Conservation (phyloP, 768 basidiomycete genomes). For the Suillus clintonianus region DNA sequence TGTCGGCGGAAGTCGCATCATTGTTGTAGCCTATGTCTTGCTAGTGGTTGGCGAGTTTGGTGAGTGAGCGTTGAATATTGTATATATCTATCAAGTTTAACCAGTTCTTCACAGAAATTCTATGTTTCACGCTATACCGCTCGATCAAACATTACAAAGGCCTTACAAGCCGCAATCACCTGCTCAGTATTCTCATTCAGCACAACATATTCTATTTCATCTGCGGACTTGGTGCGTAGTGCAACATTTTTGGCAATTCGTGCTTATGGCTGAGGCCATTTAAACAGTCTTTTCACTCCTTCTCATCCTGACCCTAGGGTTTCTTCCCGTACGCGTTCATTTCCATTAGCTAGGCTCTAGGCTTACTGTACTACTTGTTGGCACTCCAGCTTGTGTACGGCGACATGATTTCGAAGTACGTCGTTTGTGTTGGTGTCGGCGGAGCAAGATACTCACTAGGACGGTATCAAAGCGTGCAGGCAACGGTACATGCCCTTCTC, state of each 20-base stretch:
- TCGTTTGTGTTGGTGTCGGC: not conserved
- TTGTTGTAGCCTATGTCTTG: not conserved
- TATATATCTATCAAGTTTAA: not conserved
- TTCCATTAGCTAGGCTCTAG: too few species aligned
- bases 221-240: slow-evolving; percentile 2
- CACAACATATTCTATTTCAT: slow-evolving; percentile 7
- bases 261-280: not conserved
- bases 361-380: not conserved
- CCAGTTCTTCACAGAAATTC: not conserved
- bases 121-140: slow-evolving; percentile 1
- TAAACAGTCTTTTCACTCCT: slow-evolving; percentile 1
- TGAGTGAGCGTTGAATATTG: not conserved
- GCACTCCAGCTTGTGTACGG: not conserved
- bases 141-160: slow-evolving; percentile 1
- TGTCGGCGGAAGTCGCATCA: not conserved
- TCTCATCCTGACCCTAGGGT: not conserved
- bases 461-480: not conserved
- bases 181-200: slow-evolving; percentile 1
- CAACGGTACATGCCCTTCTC: slow-evolving; percentile 1
- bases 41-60: not conserved
- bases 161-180: not conserved
- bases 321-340: not conserved
- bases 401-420: slow-evolving; percentile 4
- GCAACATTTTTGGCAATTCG: not conserved
- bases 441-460: not conserved